phyloP scores from a whole-genome alignment of 148 eudicot genomes.

The Rhododendron ferrugineum region DNA sequence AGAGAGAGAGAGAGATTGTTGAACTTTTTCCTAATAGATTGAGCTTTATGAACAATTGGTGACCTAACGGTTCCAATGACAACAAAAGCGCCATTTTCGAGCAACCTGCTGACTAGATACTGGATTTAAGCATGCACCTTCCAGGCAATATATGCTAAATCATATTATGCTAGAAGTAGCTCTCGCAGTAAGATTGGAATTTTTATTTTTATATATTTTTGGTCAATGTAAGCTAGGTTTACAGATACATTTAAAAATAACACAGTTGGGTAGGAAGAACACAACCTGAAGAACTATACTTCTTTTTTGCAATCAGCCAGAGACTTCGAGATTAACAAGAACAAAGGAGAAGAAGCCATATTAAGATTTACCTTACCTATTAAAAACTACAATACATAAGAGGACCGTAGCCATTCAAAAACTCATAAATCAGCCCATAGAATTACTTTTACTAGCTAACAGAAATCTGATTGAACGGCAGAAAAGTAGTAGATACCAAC shows the following conservation, averaged over 20 bases:
- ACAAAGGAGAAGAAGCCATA: not conserved
- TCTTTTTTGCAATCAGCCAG: not conserved
- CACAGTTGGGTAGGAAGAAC: not conserved
- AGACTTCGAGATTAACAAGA: not conserved
- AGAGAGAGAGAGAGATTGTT: not conserved
- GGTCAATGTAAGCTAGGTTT: not conserved
- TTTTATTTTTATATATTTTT: not conserved
- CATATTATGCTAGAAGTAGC: not conserved
- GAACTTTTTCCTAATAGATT: not conserved
- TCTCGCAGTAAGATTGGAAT: not conserved
- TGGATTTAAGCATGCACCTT: not conserved
- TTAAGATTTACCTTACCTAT: not conserved
- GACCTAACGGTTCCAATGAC: not conserved
- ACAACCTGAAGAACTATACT: not conserved
- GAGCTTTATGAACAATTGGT: not conserved
- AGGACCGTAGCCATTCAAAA: not conserved
- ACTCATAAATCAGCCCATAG: not conserved
- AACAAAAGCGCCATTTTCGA: not conserved
- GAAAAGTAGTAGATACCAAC: no score
- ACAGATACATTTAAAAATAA: not conserved
- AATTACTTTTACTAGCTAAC: not conserved
- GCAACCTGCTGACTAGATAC: not conserved
- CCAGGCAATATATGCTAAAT: not conserved
- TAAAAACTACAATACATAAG: not conserved
- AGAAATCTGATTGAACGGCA: not conserved